Percentiles rank a stretch among this genome's conserved stretches.
phyloP scores from a whole-genome alignment of 2,329 filamentous ascomycete species.

The Neocucurbitaria cava region DNA sequence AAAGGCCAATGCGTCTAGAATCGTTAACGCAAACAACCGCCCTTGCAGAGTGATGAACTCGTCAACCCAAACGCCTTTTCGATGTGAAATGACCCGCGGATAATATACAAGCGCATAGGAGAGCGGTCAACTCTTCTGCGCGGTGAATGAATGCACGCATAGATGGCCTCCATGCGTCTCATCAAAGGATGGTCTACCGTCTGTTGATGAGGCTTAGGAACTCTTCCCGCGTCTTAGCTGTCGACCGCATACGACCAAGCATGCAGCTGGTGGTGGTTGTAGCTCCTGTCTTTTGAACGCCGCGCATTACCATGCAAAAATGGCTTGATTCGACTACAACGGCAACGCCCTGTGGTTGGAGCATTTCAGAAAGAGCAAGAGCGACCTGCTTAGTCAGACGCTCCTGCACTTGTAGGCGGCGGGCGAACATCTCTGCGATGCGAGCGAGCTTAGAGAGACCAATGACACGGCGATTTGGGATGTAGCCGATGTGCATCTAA shows the following conservation, averaged over 20 bases:
- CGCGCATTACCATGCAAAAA: constrained; percentile 98
- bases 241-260: constrained; percentile 91
- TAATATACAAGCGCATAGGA: background rate
- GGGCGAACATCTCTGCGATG: constrained; percentile 96
- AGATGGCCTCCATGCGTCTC: background rate
- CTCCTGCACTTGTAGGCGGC: constrained; percentile 94
- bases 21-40: constrained; percentile 22
- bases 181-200: constrained; percentile 16
- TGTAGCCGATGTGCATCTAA: constrained; percentile 99
- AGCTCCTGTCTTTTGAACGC: constrained; percentile 89
- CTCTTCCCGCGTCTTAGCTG: constrained; percentile 93
- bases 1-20: constrained; percentile 33
- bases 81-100: background rate
- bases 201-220: constrained; percentile 76
- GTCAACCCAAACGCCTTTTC: constrained; percentile 19
- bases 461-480: constrained; percentile 88
- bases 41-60: constrained; percentile 42
- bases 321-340: constrained; percentile 98
- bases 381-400: constrained; percentile 95
- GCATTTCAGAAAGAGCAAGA: constrained; percentile 87
- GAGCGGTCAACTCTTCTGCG: background rate
- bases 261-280: constrained; percentile 96
- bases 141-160: background rate
- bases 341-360: constrained; percentile 92
- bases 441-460: constrained; percentile 94